phyloP scores from a whole-genome alignment of 1,139 yeast genomes.

The Candida neerlandica region DNA sequence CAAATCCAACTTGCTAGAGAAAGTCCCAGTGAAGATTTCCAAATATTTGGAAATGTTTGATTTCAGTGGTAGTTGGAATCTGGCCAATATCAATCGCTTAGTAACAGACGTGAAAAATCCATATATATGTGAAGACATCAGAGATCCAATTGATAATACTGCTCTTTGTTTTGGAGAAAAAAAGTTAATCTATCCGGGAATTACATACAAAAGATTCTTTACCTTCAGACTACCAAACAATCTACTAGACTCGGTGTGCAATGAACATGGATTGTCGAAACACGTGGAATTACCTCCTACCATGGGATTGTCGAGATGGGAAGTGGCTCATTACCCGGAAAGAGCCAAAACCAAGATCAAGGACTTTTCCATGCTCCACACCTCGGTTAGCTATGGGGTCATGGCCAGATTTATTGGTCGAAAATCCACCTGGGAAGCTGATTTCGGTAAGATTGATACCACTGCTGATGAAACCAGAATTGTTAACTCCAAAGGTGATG shows the following conservation, averaged over 20 bases:
- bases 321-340: constrained; percentile 18
- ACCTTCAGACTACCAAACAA: constrained; percentile 45
- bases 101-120: constrained; percentile 28
- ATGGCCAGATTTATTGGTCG: constrained; percentile 46
- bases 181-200: constrained; percentile 30
- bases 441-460: constrained; percentile 18
- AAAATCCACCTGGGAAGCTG: constrained; percentile 23
- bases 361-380: constrained; percentile 29
- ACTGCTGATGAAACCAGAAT: constrained; percentile 26
- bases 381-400: constrained; percentile 40
- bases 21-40: constrained; percentile 18
- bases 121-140: constrained; percentile 18
- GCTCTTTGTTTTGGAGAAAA: constrained; percentile 27
- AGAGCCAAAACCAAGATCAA: constrained; percentile 16
- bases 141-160: constrained; percentile 35
- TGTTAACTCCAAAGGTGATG: constrained; percentile 43
- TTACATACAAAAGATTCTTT: constrained; percentile 41
- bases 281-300: constrained; percentile 46
- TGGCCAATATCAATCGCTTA: constrained; percentile 34
- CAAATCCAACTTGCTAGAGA: constrained; percentile 12
- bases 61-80: constrained; percentile 43
- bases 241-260: constrained; percentile 43
- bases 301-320: constrained; percentile 31
- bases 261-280: constrained; percentile 31
- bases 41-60: constrained; percentile 45